phyloP scores from a whole-genome alignment of 2,329 filamentous ascomycete genomes.

The Pyrenophora graminea region DNA sequence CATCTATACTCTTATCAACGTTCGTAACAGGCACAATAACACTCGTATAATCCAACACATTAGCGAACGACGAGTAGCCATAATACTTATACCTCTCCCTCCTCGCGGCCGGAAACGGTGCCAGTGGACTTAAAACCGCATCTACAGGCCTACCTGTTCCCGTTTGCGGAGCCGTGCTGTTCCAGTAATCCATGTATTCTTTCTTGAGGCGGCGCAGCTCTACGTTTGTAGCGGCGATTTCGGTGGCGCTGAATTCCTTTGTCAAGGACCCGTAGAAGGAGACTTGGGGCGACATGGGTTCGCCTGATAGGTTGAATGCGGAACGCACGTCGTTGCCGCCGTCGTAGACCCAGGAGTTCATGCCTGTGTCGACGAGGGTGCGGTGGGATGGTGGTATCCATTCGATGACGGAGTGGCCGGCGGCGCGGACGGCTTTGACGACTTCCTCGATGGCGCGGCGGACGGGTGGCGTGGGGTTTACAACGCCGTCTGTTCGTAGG shows the following conservation, averaged over 20 bases:
- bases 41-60: conserved; percentile 40
- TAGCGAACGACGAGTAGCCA: conserved; percentile 39
- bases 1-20: conserved; percentile 37
- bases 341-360: conserved; percentile 40
- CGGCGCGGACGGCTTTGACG: conserved; percentile 24
- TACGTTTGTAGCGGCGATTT: conserved; percentile 43
- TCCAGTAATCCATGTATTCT: conserved; percentile 48
- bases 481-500: conserved; percentile 40
- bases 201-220: conserved; percentile 36
- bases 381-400: conserved; percentile 37
- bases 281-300: conserved; percentile 38
- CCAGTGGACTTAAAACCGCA: conserved; percentile 42
- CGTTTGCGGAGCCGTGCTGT: conserved; percentile 29
- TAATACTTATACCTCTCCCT: conserved; percentile 39
- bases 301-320: conserved; percentile 42
- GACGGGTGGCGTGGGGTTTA: conserved; percentile 44
- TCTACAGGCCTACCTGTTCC: conserved; percentile 43
- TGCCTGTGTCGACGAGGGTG: conserved; percentile 22
- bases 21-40: conserved; percentile 43
- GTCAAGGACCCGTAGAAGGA: conserved; percentile 16
- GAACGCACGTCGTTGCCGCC: conserved; percentile 35
- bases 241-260: conserved; percentile 29
- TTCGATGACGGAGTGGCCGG: conserved; percentile 37
- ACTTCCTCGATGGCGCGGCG: conserved; percentile 39
- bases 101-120: conserved; percentile 44